Evolutionary conservation across 768 basidiomycete genomes (phyloP), one percentile per base, ranked within the genome.

Genomic region (Pleurotus salmoneostramineus): DNA sequence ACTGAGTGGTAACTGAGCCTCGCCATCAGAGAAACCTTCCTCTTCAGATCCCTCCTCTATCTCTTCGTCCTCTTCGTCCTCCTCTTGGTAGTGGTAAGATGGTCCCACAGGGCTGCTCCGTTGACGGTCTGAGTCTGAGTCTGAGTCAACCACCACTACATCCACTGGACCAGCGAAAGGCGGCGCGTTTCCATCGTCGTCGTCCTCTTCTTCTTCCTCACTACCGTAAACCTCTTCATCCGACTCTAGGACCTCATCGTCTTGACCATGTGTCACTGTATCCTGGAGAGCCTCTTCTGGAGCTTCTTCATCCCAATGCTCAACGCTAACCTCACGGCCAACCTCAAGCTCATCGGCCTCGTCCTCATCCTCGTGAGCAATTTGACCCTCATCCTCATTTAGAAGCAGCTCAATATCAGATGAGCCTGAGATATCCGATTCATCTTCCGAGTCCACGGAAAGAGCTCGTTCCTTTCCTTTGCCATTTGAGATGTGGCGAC

Each of bases 391-490:
- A 57, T 61, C 59, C 43, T 58, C 43, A 60, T 71, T 74, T 36
- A 68, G 68, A 37, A 64, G 67, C 36, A 81, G 74, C 60, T 81
- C 78, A 52, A 84, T 83, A 27, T 27, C 21, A 27, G 21, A 27
- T 3, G 21, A 27, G 21, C 21, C 21, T 3, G 21, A 27, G 21
- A 27, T 3, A 27, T 27, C 21, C 3, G 21, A 27, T 27, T 27
- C 21, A 27, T 27, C 21, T 27, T 27, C 21, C 21, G 21, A 27
- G 5, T 83, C 85, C 62, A 86, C 83, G 48, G 82, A 72, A 6
- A 82, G 80, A 64, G 85, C 85, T 50, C 85, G 78, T 51, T 76
- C 80, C 65, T 87, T 88, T 33, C 85, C 87, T 65, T 82, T 83
- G 17, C 68, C 70, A 46, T 58, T 62, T 8, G 33, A 10, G 34